Percentiles rank a stretch among this genome's conserved stretches.
Evolutionary conservation across 345 rosid species (phyloP).

Genomic region (Corymbia maculata): DNA sequence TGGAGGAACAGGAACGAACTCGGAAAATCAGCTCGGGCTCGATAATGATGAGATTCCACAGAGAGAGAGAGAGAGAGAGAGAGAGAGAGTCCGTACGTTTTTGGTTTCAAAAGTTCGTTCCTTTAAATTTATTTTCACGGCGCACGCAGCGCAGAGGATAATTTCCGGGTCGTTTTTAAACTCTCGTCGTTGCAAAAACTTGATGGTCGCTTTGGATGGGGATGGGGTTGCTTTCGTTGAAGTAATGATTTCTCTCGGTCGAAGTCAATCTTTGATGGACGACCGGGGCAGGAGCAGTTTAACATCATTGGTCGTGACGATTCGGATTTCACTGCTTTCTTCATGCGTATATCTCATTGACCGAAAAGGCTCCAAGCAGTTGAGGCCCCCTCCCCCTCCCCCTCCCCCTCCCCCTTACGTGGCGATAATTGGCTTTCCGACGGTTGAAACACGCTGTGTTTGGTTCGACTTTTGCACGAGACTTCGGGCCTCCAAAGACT

Average conservation of each 20-base stretch:
- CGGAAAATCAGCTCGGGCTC: not conserved
- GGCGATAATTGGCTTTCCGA: not conserved
- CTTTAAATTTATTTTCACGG: not conserved
- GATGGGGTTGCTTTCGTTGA: too few relatives aligned
- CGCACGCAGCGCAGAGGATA: fast-evolving
- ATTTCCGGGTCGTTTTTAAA: not conserved
- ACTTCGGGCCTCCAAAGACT: not conserved
- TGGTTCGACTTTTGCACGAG: not conserved
- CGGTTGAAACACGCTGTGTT: not conserved
- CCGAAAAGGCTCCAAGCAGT: not conserved
- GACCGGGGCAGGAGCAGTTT: not conserved
- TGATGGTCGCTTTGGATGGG: too few relatives aligned
- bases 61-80: not conserved
- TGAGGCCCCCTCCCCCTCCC: too few relatives aligned
- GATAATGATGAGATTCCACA: not conserved
- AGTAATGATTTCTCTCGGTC: not conserved
- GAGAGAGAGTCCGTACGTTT: not conserved
- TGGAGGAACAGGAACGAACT: not conserved
- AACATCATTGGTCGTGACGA: not conserved
- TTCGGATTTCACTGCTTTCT: not conserved
- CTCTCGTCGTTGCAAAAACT: not conserved
- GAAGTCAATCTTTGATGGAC: not conserved
- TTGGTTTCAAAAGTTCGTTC: not conserved
- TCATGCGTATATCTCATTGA: not conserved
- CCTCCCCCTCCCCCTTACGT: too few relatives aligned